Conservation (phyloP, 768 basidiomycete species). For the Multifurca ochricompacta region DNA sequence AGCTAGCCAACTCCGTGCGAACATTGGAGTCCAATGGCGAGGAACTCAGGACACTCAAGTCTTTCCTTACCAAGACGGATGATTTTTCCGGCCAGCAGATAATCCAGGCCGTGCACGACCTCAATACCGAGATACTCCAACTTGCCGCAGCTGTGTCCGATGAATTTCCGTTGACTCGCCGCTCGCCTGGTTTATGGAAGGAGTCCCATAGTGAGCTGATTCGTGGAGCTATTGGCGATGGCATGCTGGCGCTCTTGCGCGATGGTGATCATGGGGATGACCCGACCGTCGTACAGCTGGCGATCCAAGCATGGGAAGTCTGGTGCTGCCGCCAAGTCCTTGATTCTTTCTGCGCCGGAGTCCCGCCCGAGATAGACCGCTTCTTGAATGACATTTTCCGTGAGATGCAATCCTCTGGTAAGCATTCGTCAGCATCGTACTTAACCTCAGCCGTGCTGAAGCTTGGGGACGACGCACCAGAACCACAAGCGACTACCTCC, state of each 20-base stretch:
- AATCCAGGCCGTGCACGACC: slow-evolving; percentile 29
- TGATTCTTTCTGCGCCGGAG: slow-evolving; percentile 29
- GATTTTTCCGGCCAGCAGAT: slow-evolving; percentile 30
- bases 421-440: slow-evolving; percentile 5
- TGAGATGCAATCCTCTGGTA: slow-evolving; percentile 29
- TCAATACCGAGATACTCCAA: slow-evolving; percentile 31
- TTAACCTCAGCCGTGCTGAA: not conserved
- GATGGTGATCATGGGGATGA: slow-evolving; percentile 27
- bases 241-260: slow-evolving; percentile 26
- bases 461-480: slow-evolving; percentile 17
- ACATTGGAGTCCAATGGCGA: slow-evolving; percentile 21
- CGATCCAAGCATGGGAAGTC: slow-evolving; percentile 33
- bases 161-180: slow-evolving; percentile 26
- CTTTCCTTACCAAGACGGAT: slow-evolving; percentile 32
- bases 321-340: slow-evolving; percentile 28
- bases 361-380: slow-evolving; percentile 26
- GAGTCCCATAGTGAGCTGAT: slow-evolving; percentile 27
- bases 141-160: slow-evolving; percentile 29
- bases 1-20: slow-evolving; percentile 24
- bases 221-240: slow-evolving; percentile 25
- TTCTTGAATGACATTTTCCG: slow-evolving; percentile 26
- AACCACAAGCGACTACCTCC: slow-evolving; percentile 31
- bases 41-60: slow-evolving; percentile 28
- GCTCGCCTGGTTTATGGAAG: slow-evolving; percentile 20
- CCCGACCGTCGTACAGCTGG: slow-evolving; percentile 31